Evolutionary conservation across 2,329 filamentous ascomycete species (phyloP).

Genomic region (Purpureocillium takamizusanense): DNA sequence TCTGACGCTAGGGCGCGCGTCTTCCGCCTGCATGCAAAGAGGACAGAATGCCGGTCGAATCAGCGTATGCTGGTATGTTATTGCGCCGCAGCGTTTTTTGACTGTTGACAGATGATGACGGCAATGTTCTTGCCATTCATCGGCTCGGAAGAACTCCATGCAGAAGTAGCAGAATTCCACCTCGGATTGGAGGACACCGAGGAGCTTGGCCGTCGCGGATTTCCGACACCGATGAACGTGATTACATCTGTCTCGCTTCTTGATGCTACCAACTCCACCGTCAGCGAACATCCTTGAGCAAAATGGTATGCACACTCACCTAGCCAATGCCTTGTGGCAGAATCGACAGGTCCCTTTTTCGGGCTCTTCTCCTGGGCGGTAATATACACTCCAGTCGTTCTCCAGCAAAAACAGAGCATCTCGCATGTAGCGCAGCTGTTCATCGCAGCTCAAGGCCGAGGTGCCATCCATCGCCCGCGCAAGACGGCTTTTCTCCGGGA

Average conservation of each 20-base stretch:
- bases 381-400: neutral
- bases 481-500: neutral
- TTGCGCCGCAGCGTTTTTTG: neutral
- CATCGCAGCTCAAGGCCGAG: conserved; percentile 10
- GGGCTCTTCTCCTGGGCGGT: neutral
- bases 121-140: neutral
- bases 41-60: neutral
- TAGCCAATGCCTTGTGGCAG: neutral
- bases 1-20: neutral
- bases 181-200: neutral
- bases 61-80: neutral
- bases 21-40: neutral
- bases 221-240: neutral
- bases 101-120: neutral
- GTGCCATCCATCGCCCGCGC: neutral
- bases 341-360: neutral
- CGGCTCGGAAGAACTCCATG: neutral
- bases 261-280: neutral
- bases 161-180: neutral
- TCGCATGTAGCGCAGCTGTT: conserved; percentile 9
- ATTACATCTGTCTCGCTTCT: neutral
- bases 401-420: neutral
- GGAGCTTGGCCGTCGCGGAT: neutral
- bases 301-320: neutral
- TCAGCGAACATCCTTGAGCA: neutral